Base-by-base conservation (phyloP, 2,329 filamentous ascomycete genomes). In the Trichoderma koningiopsis region DNA sequence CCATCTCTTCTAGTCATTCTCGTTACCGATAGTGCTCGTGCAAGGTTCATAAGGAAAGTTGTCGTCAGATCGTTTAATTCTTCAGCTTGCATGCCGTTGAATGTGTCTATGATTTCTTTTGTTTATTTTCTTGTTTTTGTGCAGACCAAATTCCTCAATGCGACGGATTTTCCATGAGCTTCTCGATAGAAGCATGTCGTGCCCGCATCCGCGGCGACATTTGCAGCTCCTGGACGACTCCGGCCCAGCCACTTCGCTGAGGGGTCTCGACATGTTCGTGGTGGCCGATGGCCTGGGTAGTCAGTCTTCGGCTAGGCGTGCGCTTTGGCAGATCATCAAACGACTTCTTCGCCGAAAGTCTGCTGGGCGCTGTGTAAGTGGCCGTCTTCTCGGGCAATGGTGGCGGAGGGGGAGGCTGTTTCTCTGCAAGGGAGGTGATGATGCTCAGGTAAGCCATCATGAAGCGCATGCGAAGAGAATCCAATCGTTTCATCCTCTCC, bases 381-480 rank as follows among this genome's bases (percentile, higher is more conserved):
- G 73, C 68, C n/a, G 71, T 73, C 74, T 80, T 81, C 71, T 83
- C 80, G 4, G 73, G 72, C 33, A 74, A 70, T 10, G 76, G 74
- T 2, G 76, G 78, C 68, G 72, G 77, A 65, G 69, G 77, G 67
- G 75, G 77, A 3, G 77, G 75, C 47, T 79, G 75, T 70, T 80
- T 82, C 64, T 79, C 78, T 43, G 77, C 74, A 57, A 75, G 74
- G 63, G 78, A 78, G 43, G 80, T 76, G 65, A 90, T 82, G 70
- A 89, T 84, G 72, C 87, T 86, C 86, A 90, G 86, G 77, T 89
- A 89, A 47, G 89, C 83, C 43, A 89, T 87, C 37, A 90, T 79
- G 75, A 90, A 90, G 71, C 88, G 85, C 86, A 89, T 89, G 75
- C 88, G 83, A 75, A 90, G 76, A 74, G 89, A 78, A 73, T 90